Base-by-base conservation (phyloP, 1,284 basidiomycete species). In the Golubevia pallescens region DNA sequence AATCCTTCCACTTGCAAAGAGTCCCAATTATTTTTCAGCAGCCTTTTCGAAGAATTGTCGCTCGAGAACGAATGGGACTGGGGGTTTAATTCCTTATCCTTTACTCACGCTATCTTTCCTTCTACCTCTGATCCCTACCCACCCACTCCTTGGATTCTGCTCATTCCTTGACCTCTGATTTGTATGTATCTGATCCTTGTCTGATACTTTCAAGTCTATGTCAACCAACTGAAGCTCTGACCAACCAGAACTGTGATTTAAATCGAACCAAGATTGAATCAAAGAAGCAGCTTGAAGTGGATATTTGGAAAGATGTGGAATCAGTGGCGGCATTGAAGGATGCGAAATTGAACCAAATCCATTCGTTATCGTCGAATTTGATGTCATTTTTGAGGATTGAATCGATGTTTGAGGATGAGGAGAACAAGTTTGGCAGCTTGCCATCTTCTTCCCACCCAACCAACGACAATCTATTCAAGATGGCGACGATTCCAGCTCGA, bases 401-500 rank as follows among this genome's bases (percentile, higher is more conserved):
- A 10, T 48, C 16, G 10, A 48, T 48, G 42, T 48, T 48, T 48
- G 28, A 28, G 28, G 28, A 28, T 28, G 28, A 28, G 28, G 28
- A 28, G 28, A 28, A 28, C 28, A 28, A 28, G 28, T 28, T 28
- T 28, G 28, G 28, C 60, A 4, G 60, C 57, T 52, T 56, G 19
- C 60, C 60, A 21, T 52, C 57, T 21, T 52, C 38, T 21, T n/a
- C 42, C 60, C 28, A 61, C 28, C 24, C 53, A 56, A 16, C 20
- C 42, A 42, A 64, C 64, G 34, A n/a, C 59, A 63, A 23, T 38
- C 28, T 28, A n/a, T 28, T 52, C 61, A 74, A 62, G 66, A 80
- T 83, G 78, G 76, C 78, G 61, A 81, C 80, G 58, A 83, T 83
- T 54, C 81, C 81, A 59, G 72, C 80, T 59, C 76, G 82, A 34